Conservation (phyloP, 2,329 filamentous ascomycete species). For the Diaporthe ilicicola region DNA sequence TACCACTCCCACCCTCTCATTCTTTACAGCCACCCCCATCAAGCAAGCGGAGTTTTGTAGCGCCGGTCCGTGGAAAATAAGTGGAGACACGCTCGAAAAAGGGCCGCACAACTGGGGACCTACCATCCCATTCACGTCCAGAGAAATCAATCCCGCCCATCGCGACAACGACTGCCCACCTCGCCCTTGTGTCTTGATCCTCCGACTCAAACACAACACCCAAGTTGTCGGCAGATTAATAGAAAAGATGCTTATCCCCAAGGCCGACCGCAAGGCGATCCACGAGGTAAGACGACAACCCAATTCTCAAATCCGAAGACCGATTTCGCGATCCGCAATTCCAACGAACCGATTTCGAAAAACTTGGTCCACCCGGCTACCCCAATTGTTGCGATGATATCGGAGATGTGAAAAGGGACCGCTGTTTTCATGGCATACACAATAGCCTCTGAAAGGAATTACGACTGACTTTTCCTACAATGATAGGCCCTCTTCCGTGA, state of each 20-base stretch:
- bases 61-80: conserved; percentile 12
- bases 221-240: conserved; percentile 60
- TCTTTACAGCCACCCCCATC: too few relatives aligned
- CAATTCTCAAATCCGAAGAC: conserved; percentile 2
- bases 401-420: background rate
- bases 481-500: conserved; percentile 81
- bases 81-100: conserved; percentile 18
- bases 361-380: background rate
- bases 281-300: conserved; percentile 71
- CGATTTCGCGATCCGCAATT: conserved; percentile 27
- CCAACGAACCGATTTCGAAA: conserved; percentile 26
- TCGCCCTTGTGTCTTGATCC: conserved; percentile 33
- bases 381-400: conserved; percentile 19
- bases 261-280: conserved; percentile 99
- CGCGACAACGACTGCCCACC: conserved; percentile 31
- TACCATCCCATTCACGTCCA: conserved; percentile 14
- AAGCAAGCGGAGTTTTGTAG: conserved; percentile 20
- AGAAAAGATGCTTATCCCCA: conserved; percentile 93
- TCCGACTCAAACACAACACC: conserved; percentile 51
- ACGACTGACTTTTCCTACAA: conserved; percentile 41
- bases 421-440: background rate
- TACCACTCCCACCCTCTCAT: background rate
- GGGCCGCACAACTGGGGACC: conserved; percentile 33
- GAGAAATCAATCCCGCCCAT: conserved; percentile 31
- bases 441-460: background rate